Evolutionary conservation across 2,329 filamentous ascomycete genomes (phyloP).

Genomic region (Penicillium nordicum): DNA sequence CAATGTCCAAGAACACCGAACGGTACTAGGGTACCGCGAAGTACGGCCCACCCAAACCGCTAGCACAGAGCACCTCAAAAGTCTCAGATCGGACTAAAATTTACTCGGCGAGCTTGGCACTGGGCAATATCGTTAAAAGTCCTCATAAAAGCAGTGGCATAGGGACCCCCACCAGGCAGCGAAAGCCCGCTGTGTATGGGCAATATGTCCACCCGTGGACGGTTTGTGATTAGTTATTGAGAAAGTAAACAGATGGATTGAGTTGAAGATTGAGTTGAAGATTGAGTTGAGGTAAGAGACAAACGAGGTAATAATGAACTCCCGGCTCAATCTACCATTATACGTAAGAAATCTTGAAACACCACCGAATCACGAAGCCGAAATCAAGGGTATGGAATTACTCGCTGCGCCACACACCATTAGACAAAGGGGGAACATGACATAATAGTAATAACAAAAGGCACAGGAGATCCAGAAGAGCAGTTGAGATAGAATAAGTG

Average conservation of each 20-base stretch:
- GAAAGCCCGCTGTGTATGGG: background rate
- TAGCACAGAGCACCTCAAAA: background rate
- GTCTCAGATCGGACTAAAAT: background rate
- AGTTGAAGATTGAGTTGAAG: background rate
- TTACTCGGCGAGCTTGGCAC: background rate
- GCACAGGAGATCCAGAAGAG: conserved; percentile 1
- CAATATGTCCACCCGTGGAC: background rate
- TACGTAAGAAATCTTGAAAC: conserved; percentile 9
- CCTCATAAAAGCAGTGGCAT: background rate
- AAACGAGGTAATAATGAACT: background rate
- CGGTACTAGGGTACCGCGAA: background rate
- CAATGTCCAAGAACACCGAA: too few species aligned
- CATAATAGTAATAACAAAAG: background rate
- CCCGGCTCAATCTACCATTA: background rate
- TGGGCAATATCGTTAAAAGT: background rate
- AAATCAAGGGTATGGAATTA: conserved; percentile 7
- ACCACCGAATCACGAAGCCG: conserved; percentile 11
- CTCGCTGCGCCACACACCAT: conserved; percentile 20
- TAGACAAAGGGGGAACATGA: conserved; percentile 4
- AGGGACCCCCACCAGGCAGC: too few species aligned
- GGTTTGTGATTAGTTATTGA: too few species aligned
- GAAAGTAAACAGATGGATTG: background rate
- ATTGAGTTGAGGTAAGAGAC: background rate
- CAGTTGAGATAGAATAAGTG: background rate
- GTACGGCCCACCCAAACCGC: background rate